Percentiles rank a stretch among this genome's conserved stretches.
phyloP scores from a whole-genome alignment of 2,329 filamentous ascomycete species.

The Colletotrichum sidae region DNA sequence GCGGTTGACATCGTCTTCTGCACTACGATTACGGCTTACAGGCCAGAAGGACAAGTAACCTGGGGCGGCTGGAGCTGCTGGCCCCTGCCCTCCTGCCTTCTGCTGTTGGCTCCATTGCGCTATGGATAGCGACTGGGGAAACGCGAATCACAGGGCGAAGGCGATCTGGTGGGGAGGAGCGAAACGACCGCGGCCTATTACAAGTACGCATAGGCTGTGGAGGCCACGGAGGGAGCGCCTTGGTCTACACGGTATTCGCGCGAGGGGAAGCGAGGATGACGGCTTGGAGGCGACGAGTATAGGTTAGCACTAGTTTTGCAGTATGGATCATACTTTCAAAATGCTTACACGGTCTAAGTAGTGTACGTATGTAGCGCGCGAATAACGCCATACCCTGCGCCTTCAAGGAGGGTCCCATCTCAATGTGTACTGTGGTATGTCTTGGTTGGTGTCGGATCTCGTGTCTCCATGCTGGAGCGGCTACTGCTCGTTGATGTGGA shows the following conservation, averaged over 20 bases:
- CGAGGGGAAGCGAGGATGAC: conserved; percentile 28
- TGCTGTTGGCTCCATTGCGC: conserved; percentile 32
- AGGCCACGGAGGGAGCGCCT: conserved; percentile 23
- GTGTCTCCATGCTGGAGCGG: conserved; percentile 35
- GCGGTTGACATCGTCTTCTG: background rate
- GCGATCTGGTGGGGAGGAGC: conserved; percentile 35
- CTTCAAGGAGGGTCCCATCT: conserved; percentile 22
- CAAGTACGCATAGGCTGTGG: conserved; percentile 3
- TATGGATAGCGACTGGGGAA: conserved; percentile 35
- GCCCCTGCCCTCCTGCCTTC: conserved; percentile 24
- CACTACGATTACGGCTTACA: too few relatives aligned
- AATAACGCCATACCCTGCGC: conserved; percentile 37
- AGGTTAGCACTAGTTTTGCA: conserved; percentile 25
- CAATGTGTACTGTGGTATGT: too few relatives aligned
- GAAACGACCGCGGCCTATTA: conserved; percentile 26
- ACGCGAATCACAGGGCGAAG: conserved; percentile 36
- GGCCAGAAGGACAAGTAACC: conserved; percentile 10
- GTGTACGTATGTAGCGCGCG: conserved; percentile 29
- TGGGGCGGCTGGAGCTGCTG: conserved; percentile 32
- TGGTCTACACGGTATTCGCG: too few relatives aligned
- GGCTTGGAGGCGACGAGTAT: conserved; percentile 21
- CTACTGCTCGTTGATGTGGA: conserved; percentile 30
- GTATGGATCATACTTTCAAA: conserved; percentile 20
- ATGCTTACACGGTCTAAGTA: conserved; percentile 13
- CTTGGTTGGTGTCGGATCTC: conserved; percentile 34